Base-by-base conservation (phyloP, 2,329 filamentous ascomycete species). In the Calonectria pseudoturangicola region DNA sequence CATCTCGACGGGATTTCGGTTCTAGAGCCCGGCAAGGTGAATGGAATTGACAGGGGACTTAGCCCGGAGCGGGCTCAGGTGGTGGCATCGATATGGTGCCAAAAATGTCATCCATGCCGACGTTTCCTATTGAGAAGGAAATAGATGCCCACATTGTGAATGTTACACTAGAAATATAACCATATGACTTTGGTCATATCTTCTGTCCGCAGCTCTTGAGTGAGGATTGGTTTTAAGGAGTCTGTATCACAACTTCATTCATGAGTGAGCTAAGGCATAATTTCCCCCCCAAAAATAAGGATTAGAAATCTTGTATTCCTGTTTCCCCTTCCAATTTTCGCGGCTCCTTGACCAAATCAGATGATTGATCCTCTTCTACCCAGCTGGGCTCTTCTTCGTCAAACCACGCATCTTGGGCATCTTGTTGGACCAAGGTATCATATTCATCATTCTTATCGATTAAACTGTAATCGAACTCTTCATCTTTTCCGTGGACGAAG, bases 321-420 rank as follows among this genome's bases (percentile, higher is more conserved):
- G 93, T 95, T 83, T 95, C 91, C 3, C 93, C 92, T 45, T 80
- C 73, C 51, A 85, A 76, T 28, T 62, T 10, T 7, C 45, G 21
- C 33, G 56, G 80, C 27, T 66, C 80, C 25, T 48, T 66, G 21
- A 36, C 39, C 3, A 43, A n/a, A 3, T 62, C 64, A 4, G 54
- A 30, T 9, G 43, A 10, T 8, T 81, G 82, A 15, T 82, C 83
- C 2, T 87, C 88, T 47, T 86, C 86, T 36, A 89, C 86, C 89
- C 93, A 95, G 60, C 88, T 88, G 0, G 93, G 93, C 77, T 94
- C 92, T 86, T 98, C 93, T 7, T 92, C 91, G 27, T 95, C 94
- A 80, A 97, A 96, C 86, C 94, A 98, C 25, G 88, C 88, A 45
- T 98, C 94, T 82, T 96, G 89, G 16, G 86, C 86, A 66, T 93